Evolutionary conservation across 257 asterid genomes (phyloP), one percentile per base, ranked within the genome.

Genomic region (Ligustrum vulgare): DNA sequence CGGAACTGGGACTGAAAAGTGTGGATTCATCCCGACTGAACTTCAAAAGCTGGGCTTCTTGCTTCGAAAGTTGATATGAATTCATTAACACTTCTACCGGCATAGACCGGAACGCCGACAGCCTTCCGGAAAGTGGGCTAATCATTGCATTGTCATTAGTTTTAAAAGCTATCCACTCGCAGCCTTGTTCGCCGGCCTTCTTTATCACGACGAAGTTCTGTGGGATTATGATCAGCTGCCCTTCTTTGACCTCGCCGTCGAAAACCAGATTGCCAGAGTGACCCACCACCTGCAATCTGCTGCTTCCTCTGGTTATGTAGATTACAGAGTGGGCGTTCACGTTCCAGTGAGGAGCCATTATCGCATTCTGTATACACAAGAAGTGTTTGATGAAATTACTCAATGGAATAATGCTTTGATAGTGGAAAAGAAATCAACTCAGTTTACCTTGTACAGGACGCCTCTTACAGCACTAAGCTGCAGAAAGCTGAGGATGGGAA

Each of bases 131-230:
- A 1, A 90, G 75, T 11, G 83, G 80, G 80, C 68, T 85, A 0
- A 74, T 73, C 68, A 77, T 70, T 0, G 93, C 92, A 6, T 79
- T 78, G 74, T 88, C 91, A 23, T 84, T 89, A 0, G 96, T 90
- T 84, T 88, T 90, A 86, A 89, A 82, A 0, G 92, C 22, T 56
- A 88, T 80, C 91, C 86, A 90, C 70, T 90, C 94, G 39, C 84
- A 23, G 0, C 96, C 96, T 75, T 87, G 77, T 0, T 73, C 80
- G 16, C 82, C 86, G 0, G 96, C 96, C 76, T 75, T 75, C 79
- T 82, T 89, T 25, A 86, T 15, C 0, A 81, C 80, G 2, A 78
- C 89, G 20, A 60, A 88, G 80, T 89, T 87, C 5, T 90, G 96
- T 22, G 96, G 94, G 31, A 90, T 83, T 13, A 90, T 80, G 3